phyloP scores from a whole-genome alignment of 2,329 filamentous ascomycete genomes.

The Pestalotiopsis sp. region DNA sequence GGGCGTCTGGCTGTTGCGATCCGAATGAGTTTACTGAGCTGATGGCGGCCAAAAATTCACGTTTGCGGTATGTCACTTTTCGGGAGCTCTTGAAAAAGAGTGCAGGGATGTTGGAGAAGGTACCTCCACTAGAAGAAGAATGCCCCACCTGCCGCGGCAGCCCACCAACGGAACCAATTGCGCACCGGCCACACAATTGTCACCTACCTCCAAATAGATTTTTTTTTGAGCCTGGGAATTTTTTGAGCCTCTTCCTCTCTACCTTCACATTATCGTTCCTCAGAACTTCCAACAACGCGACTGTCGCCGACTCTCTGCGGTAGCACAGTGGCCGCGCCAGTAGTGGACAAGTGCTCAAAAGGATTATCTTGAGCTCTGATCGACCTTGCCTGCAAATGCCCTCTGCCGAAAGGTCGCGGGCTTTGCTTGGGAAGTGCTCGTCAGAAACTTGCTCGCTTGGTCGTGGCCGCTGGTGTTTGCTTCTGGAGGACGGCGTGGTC shows the following conservation, averaged over 20 bases:
- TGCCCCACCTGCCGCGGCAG: slow-evolving; percentile 6
- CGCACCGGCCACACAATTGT: slow-evolving; percentile 15
- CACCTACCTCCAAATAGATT: slow-evolving; percentile 5
- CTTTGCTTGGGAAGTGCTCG: background rate
- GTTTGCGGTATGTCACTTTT: background rate
- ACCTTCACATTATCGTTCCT: background rate
- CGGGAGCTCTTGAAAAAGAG: background rate
- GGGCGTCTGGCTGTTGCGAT: slow-evolving; percentile 1
- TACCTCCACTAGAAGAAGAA: background rate
- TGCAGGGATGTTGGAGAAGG: background rate
- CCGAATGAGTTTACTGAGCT: background rate
- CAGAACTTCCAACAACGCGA: background rate
- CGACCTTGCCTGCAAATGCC: background rate
- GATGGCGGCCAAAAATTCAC: background rate
- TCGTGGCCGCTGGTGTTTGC: background rate
- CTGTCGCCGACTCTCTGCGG: background rate
- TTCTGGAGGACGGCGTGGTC: background rate
- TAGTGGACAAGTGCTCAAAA: background rate
- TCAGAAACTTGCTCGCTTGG: background rate
- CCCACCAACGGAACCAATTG: slow-evolving; percentile 9
- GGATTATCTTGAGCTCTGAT: background rate
- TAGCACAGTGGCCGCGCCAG: background rate
- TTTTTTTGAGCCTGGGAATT: slow-evolving; percentile 13
- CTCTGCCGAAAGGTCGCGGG: background rate
- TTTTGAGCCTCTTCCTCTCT: slow-evolving; percentile 5